Evolutionary conservation across 768 basidiomycete genomes (phyloP).

Genomic region (Boletus rubropictus): DNA sequence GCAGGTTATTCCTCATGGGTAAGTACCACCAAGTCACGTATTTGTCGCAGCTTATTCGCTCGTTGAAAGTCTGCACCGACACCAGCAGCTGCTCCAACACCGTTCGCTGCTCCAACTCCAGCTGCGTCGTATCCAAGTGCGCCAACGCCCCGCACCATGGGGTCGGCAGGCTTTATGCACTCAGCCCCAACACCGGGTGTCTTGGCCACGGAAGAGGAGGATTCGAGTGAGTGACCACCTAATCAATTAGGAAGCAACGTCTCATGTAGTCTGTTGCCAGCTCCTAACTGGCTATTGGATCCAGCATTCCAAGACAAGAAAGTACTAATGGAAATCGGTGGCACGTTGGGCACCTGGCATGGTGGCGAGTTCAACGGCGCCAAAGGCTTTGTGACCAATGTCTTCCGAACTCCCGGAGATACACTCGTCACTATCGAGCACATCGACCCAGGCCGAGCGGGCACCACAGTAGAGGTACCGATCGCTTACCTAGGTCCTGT

Average conservation of each 20-base stretch:
- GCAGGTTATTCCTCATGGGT: constrained; percentile 30
- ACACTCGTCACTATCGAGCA: constrained; percentile 25
- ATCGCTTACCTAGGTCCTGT: constrained; percentile 40
- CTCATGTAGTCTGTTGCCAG: constrained; percentile 20
- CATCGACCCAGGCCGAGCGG: constrained; percentile 30
- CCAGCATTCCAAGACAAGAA: constrained; percentile 24
- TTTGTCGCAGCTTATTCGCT: constrained; percentile 12
- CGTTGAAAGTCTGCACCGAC: constrained; percentile 33
- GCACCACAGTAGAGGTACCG: constrained; percentile 34
- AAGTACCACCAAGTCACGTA: constrained; percentile 23
- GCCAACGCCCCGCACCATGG: constrained; percentile 29
- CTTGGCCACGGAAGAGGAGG: constrained; percentile 24
- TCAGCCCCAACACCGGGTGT: constrained; percentile 32
- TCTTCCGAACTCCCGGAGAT: constrained; percentile 26
- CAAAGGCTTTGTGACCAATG: constrained; percentile 25
- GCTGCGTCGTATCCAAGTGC: constrained; percentile 28
- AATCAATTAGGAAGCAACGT: constrained; percentile 6
- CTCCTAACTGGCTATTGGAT: constrained; percentile 26
- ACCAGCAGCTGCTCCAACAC: constrained; percentile 37
- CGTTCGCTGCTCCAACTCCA: constrained; percentile 30
- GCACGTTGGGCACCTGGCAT: constrained; percentile 24
- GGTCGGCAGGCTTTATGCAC: constrained; percentile 17
- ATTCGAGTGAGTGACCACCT: constrained; percentile 20
- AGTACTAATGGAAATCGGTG: constrained; percentile 26
- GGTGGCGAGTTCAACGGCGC: constrained; percentile 26